Evolutionary conservation across 2,329 filamentous ascomycete species (phyloP), one percentile per base, ranked within the genome.

Genomic region (Aspergillus quadricinctus): DNA sequence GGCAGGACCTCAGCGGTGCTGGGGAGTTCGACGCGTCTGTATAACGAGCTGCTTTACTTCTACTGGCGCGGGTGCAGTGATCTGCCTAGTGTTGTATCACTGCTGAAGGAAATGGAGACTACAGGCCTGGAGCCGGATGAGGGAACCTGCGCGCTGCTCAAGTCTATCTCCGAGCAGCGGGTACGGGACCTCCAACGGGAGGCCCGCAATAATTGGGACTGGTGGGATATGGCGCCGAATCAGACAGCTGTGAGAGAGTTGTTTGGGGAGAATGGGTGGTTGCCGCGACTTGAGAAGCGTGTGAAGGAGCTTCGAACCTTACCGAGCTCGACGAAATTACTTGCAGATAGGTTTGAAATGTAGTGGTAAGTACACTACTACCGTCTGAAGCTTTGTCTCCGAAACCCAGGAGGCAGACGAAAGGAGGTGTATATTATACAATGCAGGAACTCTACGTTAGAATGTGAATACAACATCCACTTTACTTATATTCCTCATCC

Each of bases 91-190:
- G 70, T 80, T 29, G 64, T 75, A 3, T 63, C 67, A 1, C 65
- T 78, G 9, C 63, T 78, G 9, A 63, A 64, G 25, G 76, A 80
- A 49, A 80, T 80, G 77, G 69, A 77, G 50, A 63, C 71, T n/a
- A 70, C 66, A 4, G 77, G 76, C 4, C 63, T 78, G 49, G 69
- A 73, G 41, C 68, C 72, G 7, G 68, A 75, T 53, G 40, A 57
- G 4, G 66, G 68, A 25, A 77, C 76, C 4, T 60, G 67, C 14
- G 53, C 57, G 0, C 57, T 76, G 4, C 57, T 77, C 37, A 58
- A 65, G 7, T 56, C 55, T 4, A 73, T 77, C 43, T 59, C 67
- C n/a, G 50, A 56, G 8, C 64, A 70, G 45, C 64, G 66, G 5
- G 56, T 61, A 14, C 53, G 49, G 17, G 68, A 72, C 49, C 17